Conservation (phyloP, 768 basidiomycete genomes). For the Suillus brevipes region DNA sequence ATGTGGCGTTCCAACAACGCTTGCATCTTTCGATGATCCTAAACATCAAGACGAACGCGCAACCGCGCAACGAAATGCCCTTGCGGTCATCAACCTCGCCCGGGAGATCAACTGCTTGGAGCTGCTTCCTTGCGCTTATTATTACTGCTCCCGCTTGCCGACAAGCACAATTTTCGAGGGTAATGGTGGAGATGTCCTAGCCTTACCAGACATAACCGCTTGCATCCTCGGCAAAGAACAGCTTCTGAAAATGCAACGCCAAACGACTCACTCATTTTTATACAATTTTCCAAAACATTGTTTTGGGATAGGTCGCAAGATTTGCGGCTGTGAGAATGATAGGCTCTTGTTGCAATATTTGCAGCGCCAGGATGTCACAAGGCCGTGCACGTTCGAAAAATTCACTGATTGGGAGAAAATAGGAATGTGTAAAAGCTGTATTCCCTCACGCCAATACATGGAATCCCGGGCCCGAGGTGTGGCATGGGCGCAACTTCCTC, state of each 20-base stretch:
- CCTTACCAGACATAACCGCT: neutral
- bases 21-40: neutral
- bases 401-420: neutral
- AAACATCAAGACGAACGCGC: neutral
- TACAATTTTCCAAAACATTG: neutral
- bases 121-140: constrained; percentile 7
- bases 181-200: neutral
- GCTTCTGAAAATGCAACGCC: neutral
- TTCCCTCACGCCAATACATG: neutral
- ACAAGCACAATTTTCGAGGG: neutral
- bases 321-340: too few species aligned
- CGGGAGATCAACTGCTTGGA: constrained; percentile 4
- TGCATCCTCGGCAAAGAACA: neutral
- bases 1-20: neutral
- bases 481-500: neutral
- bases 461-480: neutral
- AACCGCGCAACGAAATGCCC: neutral
- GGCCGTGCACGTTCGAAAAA: neutral
- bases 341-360: neutral
- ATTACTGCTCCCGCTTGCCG: constrained; percentile 8
- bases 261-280: neutral
- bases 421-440: neutral
- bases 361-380: neutral
- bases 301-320: neutral
- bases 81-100: constrained; percentile 8